phyloP scores from a whole-genome alignment of 2,329 filamentous ascomycete species.

The Aspergillus ochraceus region DNA sequence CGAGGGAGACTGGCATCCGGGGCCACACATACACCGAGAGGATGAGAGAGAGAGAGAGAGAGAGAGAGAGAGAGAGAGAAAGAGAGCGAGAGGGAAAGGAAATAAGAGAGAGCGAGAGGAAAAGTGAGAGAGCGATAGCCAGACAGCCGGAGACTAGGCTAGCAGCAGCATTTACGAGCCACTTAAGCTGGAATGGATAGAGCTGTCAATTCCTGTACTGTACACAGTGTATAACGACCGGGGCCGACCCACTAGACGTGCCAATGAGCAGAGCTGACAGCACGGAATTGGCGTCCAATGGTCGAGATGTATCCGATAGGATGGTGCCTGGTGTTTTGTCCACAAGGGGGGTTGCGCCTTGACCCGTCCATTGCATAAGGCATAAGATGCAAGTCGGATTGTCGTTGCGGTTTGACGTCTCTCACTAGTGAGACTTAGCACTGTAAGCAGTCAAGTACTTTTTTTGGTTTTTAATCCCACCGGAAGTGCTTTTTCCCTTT shows the following conservation, averaged over 20 bases:
- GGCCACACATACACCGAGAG: not conserved
- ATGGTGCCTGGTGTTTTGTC: not conserved
- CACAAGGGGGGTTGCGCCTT: not conserved
- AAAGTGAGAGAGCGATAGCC: not conserved
- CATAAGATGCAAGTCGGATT: not conserved
- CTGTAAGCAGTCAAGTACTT: too few relatives aligned
- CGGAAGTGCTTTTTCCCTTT: not conserved
- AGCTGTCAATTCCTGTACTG: constrained; percentile 20
- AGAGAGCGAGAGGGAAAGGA: not conserved
- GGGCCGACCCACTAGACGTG: constrained; percentile 4
- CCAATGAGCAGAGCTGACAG: constrained; percentile 6
- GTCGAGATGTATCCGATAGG: not conserved
- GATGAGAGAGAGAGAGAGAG: not conserved
- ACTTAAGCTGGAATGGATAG: constrained; percentile 9
- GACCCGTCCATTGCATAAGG: not conserved
- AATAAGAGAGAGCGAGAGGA: not conserved
- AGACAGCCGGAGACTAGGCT: not conserved
- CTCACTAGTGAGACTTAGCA: not conserved
- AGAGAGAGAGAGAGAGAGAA: not conserved
- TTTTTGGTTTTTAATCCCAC: too few relatives aligned
- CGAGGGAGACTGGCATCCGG: not conserved
- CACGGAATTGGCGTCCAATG: not conserved
- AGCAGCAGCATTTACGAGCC: constrained; percentile 6
- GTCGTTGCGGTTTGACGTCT: not conserved
- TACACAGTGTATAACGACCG: constrained; percentile 2